Evolutionary conservation across 1,284 basidiomycete genomes (phyloP), one percentile per base, ranked within the genome.

Genomic region (Puccinia horiana): DNA sequence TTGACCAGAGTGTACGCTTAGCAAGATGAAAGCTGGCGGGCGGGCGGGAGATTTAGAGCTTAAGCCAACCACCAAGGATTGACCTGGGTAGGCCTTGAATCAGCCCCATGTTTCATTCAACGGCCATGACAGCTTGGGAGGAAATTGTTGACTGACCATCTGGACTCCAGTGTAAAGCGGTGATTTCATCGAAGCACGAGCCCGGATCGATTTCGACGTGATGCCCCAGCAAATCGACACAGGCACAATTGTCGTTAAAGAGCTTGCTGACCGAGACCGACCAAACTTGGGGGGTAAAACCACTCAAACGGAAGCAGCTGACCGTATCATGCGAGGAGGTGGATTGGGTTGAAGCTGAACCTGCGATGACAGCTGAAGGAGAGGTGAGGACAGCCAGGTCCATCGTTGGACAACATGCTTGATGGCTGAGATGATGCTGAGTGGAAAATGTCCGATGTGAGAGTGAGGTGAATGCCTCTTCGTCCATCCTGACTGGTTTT

Each of bases 121-220:
- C 26, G 26, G 29, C 11, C 11, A 5, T 23, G 20, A 16, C 52
- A 56, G 14, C 23, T 70, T 26, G 2, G 9, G 40, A 29, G 67
- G n/a, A n/a, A 12, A 37, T 35, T 47, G 26, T 35, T 35, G 70
- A 54, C 77, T 29, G 29, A 79, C 77, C 77, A 67, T 79, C 77
- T 26, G 77, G 77, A 79, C 77, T 79, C 77, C 77, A 79, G 49
- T 79, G 63, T 29, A 79, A 49, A 56, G 63, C 65, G n/a, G 77
- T 79, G 42, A 79, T 79, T 37, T 70, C 44, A 79, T 79, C 77
- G 44, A 70, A 79, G 23, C 47, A 32, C 26, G 65, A 65, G 11
- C 26, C 65, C n/a, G 65, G 77, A 54, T 79, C 47, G 35, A 79
- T 44, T 49, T 79, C 49, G 32, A 79, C 63, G 29, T 69, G 47